Evolutionary conservation across 2,329 filamentous ascomycete genomes (phyloP).

Genomic region (Whalleya microplaca): DNA sequence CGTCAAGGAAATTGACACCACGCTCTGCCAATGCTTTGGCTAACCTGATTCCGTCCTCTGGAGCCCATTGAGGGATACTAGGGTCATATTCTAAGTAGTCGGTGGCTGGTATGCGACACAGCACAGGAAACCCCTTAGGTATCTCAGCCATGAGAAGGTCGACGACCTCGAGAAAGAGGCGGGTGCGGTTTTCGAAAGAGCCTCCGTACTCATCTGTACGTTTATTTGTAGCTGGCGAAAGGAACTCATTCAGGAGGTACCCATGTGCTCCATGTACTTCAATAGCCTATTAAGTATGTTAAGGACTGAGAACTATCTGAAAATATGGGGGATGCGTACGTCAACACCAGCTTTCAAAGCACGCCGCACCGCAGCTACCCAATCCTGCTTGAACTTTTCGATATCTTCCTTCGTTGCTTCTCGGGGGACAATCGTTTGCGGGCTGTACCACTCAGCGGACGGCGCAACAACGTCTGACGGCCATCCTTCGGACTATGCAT

Average conservation of each 20-base stretch:
- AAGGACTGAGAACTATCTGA: neutral
- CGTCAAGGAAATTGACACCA: constrained; percentile 77
- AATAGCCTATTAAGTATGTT: constrained; percentile 40
- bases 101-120: constrained; percentile 73
- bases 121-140: constrained; percentile 54
- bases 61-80: constrained; percentile 66
- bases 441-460: constrained; percentile 32
- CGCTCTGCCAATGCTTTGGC: constrained; percentile 64
- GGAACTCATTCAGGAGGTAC: constrained; percentile 51
- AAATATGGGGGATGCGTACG: constrained; percentile 19
- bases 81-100: constrained; percentile 73
- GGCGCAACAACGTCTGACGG: constrained; percentile 34
- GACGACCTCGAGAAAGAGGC: constrained; percentile 36
- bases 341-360: constrained; percentile 40
- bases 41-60: constrained; percentile 65
- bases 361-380: constrained; percentile 37
- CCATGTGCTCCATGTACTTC: constrained; percentile 49
- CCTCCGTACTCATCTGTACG: constrained; percentile 53
- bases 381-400: constrained; percentile 38
- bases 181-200: constrained; percentile 47
- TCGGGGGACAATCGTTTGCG: constrained; percentile 28
- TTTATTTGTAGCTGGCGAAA: constrained; percentile 48
- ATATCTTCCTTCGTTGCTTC: constrained; percentile 40
- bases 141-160: constrained; percentile 24
- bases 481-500: constrained; percentile 34